Conservation (phyloP, 495 filamentous ascomycete genomes). For the Penicillium manginii region DNA sequence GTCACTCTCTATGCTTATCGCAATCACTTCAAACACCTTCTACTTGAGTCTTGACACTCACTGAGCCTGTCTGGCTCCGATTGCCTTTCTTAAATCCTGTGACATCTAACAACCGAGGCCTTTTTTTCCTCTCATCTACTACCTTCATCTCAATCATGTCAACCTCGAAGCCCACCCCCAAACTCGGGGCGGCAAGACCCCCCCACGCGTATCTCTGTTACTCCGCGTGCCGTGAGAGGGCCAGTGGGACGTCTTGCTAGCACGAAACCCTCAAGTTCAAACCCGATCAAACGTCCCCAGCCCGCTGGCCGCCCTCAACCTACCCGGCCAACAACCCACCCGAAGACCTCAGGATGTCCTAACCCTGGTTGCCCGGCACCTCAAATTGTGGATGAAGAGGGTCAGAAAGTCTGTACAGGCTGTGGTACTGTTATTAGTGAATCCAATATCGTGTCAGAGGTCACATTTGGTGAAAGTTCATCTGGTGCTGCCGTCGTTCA, state of each 20-base stretch:
- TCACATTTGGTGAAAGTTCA: constrained; percentile 83
- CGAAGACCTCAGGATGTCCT: constrained; percentile 48
- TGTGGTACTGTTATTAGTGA: constrained; percentile 84
- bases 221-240: constrained; percentile 35
- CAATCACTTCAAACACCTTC: constrained; percentile 2
- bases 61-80: not conserved
- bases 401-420: constrained; percentile 67
- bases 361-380: constrained; percentile 53
- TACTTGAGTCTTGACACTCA: not conserved
- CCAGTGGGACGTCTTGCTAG: constrained; percentile 48
- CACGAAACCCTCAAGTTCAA: constrained; percentile 39
- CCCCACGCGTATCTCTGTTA: constrained; percentile 35
- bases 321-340: constrained; percentile 42
- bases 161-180: constrained; percentile 22
- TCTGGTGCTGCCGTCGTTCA: constrained; percentile 89
- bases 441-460: constrained; percentile 85
- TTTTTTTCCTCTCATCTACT: not conserved
- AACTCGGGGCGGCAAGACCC: constrained; percentile 19
- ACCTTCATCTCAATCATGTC: constrained; percentile 31
- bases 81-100: not conserved
- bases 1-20: constrained; percentile 20
- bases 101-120: not conserved
- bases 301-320: constrained; percentile 38
- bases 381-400: constrained; percentile 57
- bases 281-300: constrained; percentile 44